phyloP scores from a whole-genome alignment of 306 rosid species.

The Sechiopsis laciniata region DNA sequence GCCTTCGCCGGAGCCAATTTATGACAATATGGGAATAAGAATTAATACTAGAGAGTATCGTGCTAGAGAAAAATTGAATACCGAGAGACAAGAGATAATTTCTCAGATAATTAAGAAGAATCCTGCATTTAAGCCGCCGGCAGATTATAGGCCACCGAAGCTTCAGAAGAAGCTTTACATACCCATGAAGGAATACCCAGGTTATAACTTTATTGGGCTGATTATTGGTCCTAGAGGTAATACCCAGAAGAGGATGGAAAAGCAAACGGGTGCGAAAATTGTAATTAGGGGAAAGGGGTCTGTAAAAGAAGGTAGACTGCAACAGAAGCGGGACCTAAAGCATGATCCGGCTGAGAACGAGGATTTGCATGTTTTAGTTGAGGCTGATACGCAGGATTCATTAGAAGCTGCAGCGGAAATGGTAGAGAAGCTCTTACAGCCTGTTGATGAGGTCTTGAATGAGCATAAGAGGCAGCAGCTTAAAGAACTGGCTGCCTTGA shows the following conservation, averaged over 20 bases:
- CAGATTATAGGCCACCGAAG: conserved; percentile 94
- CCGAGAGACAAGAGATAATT: conserved; percentile 88
- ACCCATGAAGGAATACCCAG: conserved; percentile 95
- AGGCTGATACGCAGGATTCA: conserved; percentile 82
- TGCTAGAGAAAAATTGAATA: conserved; percentile 82
- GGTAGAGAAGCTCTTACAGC: conserved; percentile 98
- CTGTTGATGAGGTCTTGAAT: conserved; percentile 94
- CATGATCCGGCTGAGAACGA: conserved; percentile 93
- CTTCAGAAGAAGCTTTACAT: conserved; percentile 97
- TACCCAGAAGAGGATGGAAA: conserved; percentile 97
- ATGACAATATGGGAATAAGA: conserved; percentile 88
- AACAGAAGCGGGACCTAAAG: conserved; percentile 89
- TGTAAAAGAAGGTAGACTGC: conserved; percentile 87
- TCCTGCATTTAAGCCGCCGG: conserved; percentile 95
- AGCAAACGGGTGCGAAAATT: conserved; percentile 91
- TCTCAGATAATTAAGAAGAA: conserved; percentile 85
- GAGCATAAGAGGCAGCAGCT: conserved; percentile 98
- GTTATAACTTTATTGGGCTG: conserved; percentile 90
- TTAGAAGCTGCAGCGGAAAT: conserved; percentile 97
- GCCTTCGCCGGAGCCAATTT: conserved; percentile 92
- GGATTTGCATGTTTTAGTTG: conserved; percentile 92
- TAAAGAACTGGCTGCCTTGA: conserved; percentile 90
- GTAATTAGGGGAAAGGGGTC: conserved; percentile 96
- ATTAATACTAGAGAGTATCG: conserved; percentile 90
- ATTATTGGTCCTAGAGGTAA: conserved; percentile 96